These are phyloP conservation scores for Ganoderma lingzhi DNA, from an alignment of 1,284 basidiomycete genomes.

Conservation along the genomic window DNA sequence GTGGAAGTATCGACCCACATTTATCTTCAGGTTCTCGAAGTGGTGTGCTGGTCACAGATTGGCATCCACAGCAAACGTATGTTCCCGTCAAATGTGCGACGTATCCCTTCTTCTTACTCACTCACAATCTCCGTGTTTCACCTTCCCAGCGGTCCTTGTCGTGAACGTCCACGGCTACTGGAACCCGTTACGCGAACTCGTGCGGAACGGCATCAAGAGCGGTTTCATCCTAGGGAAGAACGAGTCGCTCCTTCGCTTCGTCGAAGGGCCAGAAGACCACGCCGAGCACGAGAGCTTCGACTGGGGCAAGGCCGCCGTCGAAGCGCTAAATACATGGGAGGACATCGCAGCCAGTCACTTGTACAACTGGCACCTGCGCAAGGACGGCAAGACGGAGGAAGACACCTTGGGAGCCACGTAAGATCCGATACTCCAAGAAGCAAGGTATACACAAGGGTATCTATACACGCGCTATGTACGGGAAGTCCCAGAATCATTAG, in stretches of 20 bases:
- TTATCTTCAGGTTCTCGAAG: conserved; percentile 78
- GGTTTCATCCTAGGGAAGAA: conserved; percentile 81
- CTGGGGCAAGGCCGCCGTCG: conserved; percentile 80
- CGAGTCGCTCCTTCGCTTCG: conserved; percentile 68
- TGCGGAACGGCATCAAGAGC: conserved; percentile 70
- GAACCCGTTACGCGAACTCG: conserved; percentile 77
- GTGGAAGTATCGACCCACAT: background rate
- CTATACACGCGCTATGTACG: conserved; percentile 4
- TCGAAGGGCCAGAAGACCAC: conserved; percentile 72
- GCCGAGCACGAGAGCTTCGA: conserved; percentile 68
- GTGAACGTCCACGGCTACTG: conserved; percentile 87
- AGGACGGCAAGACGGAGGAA: conserved; percentile 30
- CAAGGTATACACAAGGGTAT: background rate
- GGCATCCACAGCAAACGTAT: conserved; percentile 89
- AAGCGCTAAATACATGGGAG: conserved; percentile 73
- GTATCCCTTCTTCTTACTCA: background rate
- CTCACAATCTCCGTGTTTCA: background rate
- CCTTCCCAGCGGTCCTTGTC: conserved; percentile 74
- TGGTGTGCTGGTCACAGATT: conserved; percentile 90
- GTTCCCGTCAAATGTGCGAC: conserved; percentile 32
- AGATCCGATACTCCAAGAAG: background rate
- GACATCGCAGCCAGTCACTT: conserved; percentile 36
- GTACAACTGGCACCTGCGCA: conserved; percentile 42
- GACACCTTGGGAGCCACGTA: conserved; percentile 28
- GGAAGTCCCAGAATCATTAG: background rate